Conservation (phyloP, 257 asterid genomes). For the Osmanthus fragrans region DNA sequence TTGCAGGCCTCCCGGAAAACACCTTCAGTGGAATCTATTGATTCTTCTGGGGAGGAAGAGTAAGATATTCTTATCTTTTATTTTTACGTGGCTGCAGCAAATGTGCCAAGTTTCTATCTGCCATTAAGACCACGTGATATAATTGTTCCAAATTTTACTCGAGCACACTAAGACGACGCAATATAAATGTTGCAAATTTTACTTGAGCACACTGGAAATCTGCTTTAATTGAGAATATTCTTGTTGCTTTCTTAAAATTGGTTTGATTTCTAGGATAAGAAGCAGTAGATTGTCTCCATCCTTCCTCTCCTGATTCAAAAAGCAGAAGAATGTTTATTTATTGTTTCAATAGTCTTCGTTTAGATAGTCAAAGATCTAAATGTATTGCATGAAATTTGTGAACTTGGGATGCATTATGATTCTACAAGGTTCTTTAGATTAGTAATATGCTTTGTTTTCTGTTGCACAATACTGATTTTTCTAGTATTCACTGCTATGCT, state of each 20-base stretch:
- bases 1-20: constrained; percentile 71
- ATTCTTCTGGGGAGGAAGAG: constrained; percentile 99
- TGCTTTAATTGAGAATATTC: constrained; percentile 6
- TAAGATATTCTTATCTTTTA: constrained; percentile 44
- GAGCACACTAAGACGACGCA: neutral
- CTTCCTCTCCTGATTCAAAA: no score
- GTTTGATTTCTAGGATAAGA: neutral
- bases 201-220: constrained; percentile 6
- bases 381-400: no score
- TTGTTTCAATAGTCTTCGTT: no score
- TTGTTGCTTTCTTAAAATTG: neutral
- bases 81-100: constrained; percentile 18
- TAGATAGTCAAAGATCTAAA: no score
- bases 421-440: no score
- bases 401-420: no score
- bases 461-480: neutral
- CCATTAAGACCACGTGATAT: constrained; percentile 1
- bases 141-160: neutral
- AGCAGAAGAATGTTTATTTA: no score
- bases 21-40: constrained; percentile 72
- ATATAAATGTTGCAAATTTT: neutral
- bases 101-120: constrained; percentile 10
- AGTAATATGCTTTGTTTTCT: neutral
- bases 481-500: no score
- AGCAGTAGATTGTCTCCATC: neutral